Evolutionary conservation across 345 rosid species (phyloP).

Genomic region (Gossypium raimondii): DNA sequence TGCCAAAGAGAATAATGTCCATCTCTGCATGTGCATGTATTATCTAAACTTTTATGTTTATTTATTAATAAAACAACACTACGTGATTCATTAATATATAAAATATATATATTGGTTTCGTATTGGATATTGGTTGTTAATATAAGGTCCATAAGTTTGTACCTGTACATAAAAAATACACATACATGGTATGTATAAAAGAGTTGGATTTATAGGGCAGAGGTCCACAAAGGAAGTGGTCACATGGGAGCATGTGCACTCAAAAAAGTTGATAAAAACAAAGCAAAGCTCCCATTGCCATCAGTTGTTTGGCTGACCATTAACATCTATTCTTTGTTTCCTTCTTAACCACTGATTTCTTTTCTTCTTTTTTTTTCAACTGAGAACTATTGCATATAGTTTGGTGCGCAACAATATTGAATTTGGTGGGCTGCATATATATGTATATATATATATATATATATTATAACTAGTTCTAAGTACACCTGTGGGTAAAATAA

Average conservation of each 20-base stretch:
- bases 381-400: background rate
- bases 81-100: no score
- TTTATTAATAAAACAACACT: no score
- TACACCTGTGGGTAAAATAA: no score
- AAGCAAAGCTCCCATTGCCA: background rate
- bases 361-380: background rate
- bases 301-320: background rate
- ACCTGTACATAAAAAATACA: background rate
- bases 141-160: background rate
- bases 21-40: background rate
- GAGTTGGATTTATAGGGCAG: background rate
- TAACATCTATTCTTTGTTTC: background rate
- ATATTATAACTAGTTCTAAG: no score
- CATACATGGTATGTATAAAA: background rate
- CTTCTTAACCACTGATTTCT: background rate
- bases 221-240: constrained; percentile 10
- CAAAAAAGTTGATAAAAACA: background rate
- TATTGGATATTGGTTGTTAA: background rate
- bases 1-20: background rate
- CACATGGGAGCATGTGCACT: constrained; percentile 27
- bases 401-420: background rate
- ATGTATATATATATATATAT: no score
- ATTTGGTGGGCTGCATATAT: background rate
- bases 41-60: background rate
- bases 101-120: no score